A percentile compares a stretch with the other conserved stretches of the same genome.
These are phyloP conservation scores for Echites panduratus DNA, from an alignment of 257 asterid species.

Conservation along the genomic window DNA sequence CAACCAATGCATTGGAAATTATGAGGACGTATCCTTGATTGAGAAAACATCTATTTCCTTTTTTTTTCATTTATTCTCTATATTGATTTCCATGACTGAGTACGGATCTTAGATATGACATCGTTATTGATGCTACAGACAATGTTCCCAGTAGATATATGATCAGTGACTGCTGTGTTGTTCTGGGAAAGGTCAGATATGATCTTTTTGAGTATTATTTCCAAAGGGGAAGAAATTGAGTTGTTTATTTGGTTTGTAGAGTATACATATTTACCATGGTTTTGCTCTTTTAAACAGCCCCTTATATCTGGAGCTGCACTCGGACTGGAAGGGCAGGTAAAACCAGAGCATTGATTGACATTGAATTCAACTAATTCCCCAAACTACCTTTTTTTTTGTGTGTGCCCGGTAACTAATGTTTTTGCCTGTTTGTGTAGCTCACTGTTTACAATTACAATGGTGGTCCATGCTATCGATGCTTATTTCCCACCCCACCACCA, in stretches of 20 bases:
- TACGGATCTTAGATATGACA: conserved; percentile 57
- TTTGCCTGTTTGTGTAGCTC: conserved; percentile 41
- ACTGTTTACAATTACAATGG: conserved; percentile 85
- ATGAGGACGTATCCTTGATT: conserved; percentile 53
- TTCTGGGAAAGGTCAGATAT: conserved; percentile 75
- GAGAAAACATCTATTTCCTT: neutral
- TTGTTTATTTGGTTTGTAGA: neutral
- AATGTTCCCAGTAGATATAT: conserved; percentile 93
- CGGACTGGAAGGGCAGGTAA: conserved; percentile 97
- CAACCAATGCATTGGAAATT: conserved; percentile 80
- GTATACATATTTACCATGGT: conserved; percentile 12
- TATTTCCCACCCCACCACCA: conserved; percentile 97
- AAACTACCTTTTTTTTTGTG: neutral
- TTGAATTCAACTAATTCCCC: neutral
- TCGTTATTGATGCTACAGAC: conserved; percentile 95
- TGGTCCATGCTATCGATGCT: conserved; percentile 94
- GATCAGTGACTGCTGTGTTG: conserved; percentile 93
- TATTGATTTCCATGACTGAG: conserved; percentile 18
- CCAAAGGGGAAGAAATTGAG: neutral
- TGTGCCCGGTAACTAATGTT: neutral
- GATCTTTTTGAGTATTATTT: conserved; percentile 10
- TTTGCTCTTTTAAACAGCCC: conserved; percentile 48
- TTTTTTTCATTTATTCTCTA: conserved; percentile 2
- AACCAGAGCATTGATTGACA: neutral
- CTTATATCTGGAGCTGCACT: conserved; percentile 97